Base-by-base conservation (phyloP, 2,329 filamentous ascomycete species). In the Fusarium equiseti region DNA sequence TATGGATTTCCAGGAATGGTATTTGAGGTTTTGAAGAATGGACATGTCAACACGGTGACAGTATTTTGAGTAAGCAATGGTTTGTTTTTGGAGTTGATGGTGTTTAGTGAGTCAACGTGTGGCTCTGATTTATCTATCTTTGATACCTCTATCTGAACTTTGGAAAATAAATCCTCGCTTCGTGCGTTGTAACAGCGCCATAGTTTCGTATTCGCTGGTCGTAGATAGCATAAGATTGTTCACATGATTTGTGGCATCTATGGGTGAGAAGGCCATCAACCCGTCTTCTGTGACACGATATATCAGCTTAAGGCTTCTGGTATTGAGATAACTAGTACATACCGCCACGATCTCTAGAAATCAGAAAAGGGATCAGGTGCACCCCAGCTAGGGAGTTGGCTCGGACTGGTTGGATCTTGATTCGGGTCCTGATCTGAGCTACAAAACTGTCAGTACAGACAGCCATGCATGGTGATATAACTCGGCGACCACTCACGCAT, bases 1-100 rank as follows among this genome's bases (percentile, higher is more conserved):
- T 98, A 94, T 82, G 95, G 95, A 2, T 98, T 98, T 76, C 95
- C 96, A 0, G 95, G 96, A 0, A 83, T 98, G 80, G 89, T 98
- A 49, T 98, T 99, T 82, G 96, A 99, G 82, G 95, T 99, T 29
- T 82, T 98, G 79, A 95, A 93, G 88, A 98, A 97, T 77, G 94
- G 93, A 6, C 91, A 90, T 66, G 92, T 99, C 26, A 97, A 94
- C 80, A 92, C 93, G 27, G 84, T 98, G 78, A 98, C 95, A 12
- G 90, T 97, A 26, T 97, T 95, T 83, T 97, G 79, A 70, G 31
- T 24, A 27, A 32, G 31, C 13, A 26, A 26, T 20, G 13, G 4
- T 29, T 44, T 42, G 24, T 43, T 44, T 20, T 24, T 11, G 70
- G 70, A 50, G 72, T 73, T 62, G 51, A n/a, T 27, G 73, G 73